phyloP scores from a whole-genome alignment of 176 grass and related monocot species.

The Oryza longistaminata region DNA sequence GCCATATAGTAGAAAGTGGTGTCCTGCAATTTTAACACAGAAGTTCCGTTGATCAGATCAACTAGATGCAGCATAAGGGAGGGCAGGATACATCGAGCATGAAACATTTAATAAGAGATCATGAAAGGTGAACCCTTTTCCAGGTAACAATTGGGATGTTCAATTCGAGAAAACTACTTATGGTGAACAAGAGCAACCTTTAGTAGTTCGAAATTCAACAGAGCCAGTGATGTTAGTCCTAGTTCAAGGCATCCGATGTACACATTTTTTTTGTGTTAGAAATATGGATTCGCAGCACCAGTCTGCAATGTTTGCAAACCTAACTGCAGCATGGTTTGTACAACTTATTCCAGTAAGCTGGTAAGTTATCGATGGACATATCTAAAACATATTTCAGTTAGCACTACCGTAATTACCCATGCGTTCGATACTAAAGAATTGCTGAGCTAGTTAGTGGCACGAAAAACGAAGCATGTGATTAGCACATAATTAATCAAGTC shows the following conservation, averaged over 20 bases:
- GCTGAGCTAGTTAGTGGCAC: too few relatives aligned
- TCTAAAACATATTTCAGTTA: background rate
- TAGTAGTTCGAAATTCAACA: background rate
- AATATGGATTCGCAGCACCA: background rate
- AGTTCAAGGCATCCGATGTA: background rate
- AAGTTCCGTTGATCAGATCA: background rate
- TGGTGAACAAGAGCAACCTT: background rate
- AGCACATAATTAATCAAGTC: too few relatives aligned
- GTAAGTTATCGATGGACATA: background rate
- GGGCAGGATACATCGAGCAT: too few relatives aligned
- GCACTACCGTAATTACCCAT: background rate
- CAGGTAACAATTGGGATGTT: background rate
- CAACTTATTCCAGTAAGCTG: background rate
- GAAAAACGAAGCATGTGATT: too few relatives aligned
- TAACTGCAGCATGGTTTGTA: background rate
- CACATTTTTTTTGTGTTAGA: conserved; percentile 1
- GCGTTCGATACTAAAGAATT: too few relatives aligned
- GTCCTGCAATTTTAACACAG: background rate
- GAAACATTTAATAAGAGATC: too few relatives aligned
- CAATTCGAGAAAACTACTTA: conserved; percentile 13
- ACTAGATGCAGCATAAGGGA: too few relatives aligned
- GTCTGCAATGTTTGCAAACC: conserved; percentile 7
- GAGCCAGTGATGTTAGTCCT: background rate
- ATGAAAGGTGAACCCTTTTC: background rate
- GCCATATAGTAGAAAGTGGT: background rate